Evolutionary conservation across 1,284 basidiomycete genomes (phyloP), one percentile per base, ranked within the genome.

Genomic region (Puccinia novopanici): DNA sequence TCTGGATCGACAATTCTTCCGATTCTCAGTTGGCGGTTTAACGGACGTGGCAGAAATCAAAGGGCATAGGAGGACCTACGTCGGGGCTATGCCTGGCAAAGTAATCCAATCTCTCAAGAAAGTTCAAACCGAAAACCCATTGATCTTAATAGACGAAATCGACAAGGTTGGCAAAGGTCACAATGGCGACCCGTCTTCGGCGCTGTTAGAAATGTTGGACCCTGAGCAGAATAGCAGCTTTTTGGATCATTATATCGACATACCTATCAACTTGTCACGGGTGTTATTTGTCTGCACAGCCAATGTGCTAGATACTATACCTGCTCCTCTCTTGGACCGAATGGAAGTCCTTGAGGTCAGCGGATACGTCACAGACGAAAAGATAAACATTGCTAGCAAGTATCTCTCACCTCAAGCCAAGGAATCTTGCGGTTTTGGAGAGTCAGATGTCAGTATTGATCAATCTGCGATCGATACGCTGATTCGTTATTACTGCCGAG

Each of bases 41-140:
- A 94, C 94, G 80, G 96, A 99, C 85, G 95, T 98, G 0, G 97
- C 96, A 77, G 97, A 99, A 89, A 98, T 99, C 86, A 99, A 99
- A 87, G 97, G 97, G 3, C 96, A 99, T 86, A 88, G 97, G 84
- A 88, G 97, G 85, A 99, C 96, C 27, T 99, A 98, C 85, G 95
- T 98, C 80, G 95, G 93, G 71, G 94, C 95, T 0, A 90, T 99
- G 84, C 96, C 96, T 0, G 95, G 96, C 73, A 99, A 99, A 89
- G 95, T 98, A 80, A 96, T 98, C 80, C 95, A 98, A 86, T 96
- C 96, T 1, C 87, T 99, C 81, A 98, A 98, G 87, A 92, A 96
- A 82, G 95, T 98, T 19, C 94, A 94, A 48, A 96, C 94, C 4
- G 95, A 98, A 87, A 99, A 99, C 86, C 96, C 96, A 0, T 89